Conservation (phyloP, 169 alveolate genomes). For the Theileria orientalis region DNA sequence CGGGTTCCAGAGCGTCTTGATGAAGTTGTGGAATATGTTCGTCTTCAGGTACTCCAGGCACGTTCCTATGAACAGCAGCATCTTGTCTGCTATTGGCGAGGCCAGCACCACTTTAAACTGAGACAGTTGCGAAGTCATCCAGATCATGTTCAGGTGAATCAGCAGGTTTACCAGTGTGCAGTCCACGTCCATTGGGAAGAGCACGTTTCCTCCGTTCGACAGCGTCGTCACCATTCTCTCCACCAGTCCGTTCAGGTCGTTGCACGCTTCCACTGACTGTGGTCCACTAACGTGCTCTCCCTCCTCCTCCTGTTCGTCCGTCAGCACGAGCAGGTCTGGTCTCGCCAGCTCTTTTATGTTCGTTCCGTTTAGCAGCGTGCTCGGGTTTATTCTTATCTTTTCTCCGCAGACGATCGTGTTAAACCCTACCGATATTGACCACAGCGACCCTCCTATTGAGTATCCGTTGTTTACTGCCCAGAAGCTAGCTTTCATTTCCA, state of each 20-base stretch:
- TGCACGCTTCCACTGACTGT: not conserved
- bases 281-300: not conserved
- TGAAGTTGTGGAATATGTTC: slow-evolving; percentile 28
- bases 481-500: slow-evolving; percentile 9
- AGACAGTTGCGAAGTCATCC: slow-evolving; percentile 36
- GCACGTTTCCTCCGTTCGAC: slow-evolving; percentile 32
- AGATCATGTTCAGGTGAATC: slow-evolving; percentile 38
- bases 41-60: slow-evolving; percentile 58
- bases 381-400: slow-evolving; percentile 23
- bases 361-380: slow-evolving; percentile 30
- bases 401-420: slow-evolving; percentile 38
- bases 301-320: slow-evolving; percentile 11
- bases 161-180: slow-evolving; percentile 33
- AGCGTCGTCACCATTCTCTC: slow-evolving; percentile 24
- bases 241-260: slow-evolving; percentile 7
- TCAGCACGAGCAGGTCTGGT: slow-evolving; percentile 33
- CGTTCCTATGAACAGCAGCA: slow-evolving; percentile 40
- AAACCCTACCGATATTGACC: slow-evolving; percentile 41
- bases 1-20: slow-evolving; percentile 55
- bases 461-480: slow-evolving; percentile 50
- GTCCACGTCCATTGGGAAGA: slow-evolving; percentile 56
- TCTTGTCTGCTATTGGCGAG: slow-evolving; percentile 55
- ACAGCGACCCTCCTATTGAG: slow-evolving; percentile 60
- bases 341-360: slow-evolving; percentile 4
- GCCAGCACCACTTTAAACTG: slow-evolving; percentile 49